Conservation (phyloP, 2,329 filamentous ascomycete genomes). For the Hypomyces perniciosus region DNA sequence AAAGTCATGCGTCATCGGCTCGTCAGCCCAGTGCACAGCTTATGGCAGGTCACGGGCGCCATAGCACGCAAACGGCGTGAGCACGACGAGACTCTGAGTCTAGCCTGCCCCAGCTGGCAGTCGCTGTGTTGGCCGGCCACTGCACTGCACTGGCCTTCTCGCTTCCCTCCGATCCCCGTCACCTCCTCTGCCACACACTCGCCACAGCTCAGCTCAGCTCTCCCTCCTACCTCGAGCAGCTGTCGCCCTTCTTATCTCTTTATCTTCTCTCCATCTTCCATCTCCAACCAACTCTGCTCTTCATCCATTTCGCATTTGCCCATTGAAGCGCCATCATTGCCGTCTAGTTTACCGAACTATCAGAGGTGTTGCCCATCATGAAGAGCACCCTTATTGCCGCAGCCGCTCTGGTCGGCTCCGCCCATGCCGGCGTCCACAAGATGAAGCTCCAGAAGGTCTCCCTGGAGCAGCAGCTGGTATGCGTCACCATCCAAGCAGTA, state of each 20-base stretch:
- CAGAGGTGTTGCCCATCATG: constrained; percentile 53
- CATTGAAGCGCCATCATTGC: not conserved
- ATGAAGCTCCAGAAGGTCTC: constrained; percentile 97
- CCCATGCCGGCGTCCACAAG: constrained; percentile 84
- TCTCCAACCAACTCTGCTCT: not conserved
- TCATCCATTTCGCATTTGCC: not conserved
- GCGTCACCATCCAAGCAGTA: constrained; percentile 28
- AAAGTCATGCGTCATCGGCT: constrained; percentile 11
- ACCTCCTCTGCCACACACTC: constrained; percentile 5
- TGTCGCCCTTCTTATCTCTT: constrained; percentile 4
- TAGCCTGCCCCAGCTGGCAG: not conserved
- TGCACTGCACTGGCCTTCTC: not conserved
- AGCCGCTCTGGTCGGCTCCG: constrained; percentile 74
- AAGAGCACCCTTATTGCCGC: constrained; percentile 78
- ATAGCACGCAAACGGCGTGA: constrained; percentile 8
- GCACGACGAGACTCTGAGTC: constrained; percentile 7
- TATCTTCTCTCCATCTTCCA: not conserved
- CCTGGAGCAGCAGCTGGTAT: constrained; percentile 83
- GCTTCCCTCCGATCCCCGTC: constrained; percentile 2
- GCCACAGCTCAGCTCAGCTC: constrained; percentile 3
- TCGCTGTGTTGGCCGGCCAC: not conserved
- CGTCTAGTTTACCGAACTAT: too few relatives aligned
- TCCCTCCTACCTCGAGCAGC: not conserved
- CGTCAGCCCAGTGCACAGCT: constrained; percentile 5
- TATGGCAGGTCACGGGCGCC: not conserved